Base-by-base conservation (phyloP, 768 basidiomycete genomes). In the Pisolithus tinctorius region DNA sequence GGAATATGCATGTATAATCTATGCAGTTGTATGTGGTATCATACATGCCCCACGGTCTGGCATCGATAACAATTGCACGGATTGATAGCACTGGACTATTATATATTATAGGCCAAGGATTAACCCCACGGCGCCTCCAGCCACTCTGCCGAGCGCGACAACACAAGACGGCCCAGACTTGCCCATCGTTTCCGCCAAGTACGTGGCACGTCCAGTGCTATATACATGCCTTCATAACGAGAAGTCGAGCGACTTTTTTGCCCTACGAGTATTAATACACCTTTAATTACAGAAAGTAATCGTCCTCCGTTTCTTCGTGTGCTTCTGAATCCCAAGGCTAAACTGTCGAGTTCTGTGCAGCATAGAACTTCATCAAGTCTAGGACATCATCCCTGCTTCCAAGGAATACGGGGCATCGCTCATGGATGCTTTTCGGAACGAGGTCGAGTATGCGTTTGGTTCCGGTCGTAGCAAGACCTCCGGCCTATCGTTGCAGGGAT, bases 381-480 rank as follows among this genome's bases (percentile, higher is more conserved):
- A 78, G 71, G 30, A 99, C 93, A 64, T 99, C 96, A 50, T 98
- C 94, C 62, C 82, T 84, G 68, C 85, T 88, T 26, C 96, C 96
- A 27, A 99, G 74, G 75, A 93, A 99, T 25, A 98, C 88, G 4
- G 95, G 77, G 71, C 87, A 89, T 30, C 96, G 82, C 64, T 96
- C 87, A 64, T 99, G 96, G 55, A 97, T 96, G 60, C 65, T 70
- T 49, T 80, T 91, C 6, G 96, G 86, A 42, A 84, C 72, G 55
- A 99, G 86, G 62, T 99, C 96, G 43, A 99, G 76, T 62, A 99
- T 93, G 27, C 95, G 83, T 63, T 83, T 77, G n/a, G 80, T 90
- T 30, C 96, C 96, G 1, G 96, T 98, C 14, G 95, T 97, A 1
- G 96, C 96, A 57, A 97, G 73, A 26, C 96, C 96, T 17, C 96